Base-by-base conservation (phyloP, 495 filamentous ascomycete species). In the Lichina pygmaea region DNA sequence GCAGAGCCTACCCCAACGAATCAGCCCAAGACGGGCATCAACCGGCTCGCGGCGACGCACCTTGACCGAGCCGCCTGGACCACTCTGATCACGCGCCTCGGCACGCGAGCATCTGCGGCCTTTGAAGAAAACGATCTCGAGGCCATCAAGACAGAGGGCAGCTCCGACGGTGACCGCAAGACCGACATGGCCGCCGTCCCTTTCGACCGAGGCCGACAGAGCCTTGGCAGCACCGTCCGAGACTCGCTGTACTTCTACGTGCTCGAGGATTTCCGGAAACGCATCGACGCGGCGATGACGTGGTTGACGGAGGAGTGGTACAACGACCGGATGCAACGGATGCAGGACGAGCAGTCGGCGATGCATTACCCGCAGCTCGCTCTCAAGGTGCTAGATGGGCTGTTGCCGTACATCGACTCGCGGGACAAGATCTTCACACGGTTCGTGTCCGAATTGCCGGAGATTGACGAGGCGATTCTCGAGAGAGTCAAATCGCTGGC, bases 271-370 rank as follows among this genome's bases (percentile, higher is more conserved):
- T 99, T 91, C 59, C 71, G 85, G 34, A 72, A 69, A 37, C 73
- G 86, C 17, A 81, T 95, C 46, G 84, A 83, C 46, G 68, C 84
- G 34, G 86, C 81, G 3, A 77, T 93, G 45, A 70, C 75, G 13
- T 99, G 89, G 89, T 65, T 95, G 30, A 86, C 78, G 53, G 89
- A 99, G 58, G 89, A 99, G 60, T 99, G 86, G 86, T 95, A 92
- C 60, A 89, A 83, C 54, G 91, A 93, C 57, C 71, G 71, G 37
- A 58, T 93, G 24, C 68, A 71, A 48, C 54, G 56, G 16, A 62
- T 62, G 15, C 52, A 55, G 8, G 61, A 62, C 4, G 53, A 56
- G n/a, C 60, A 66, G 0, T 58, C 66, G 7, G 59, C 65, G 7
- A 36, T 13, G 12, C 67, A 86, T 52, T 95, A 93, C 57, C 75